phyloP scores from a whole-genome alignment of 805 yeast genomes.

The Metschnikowia koreensis region DNA sequence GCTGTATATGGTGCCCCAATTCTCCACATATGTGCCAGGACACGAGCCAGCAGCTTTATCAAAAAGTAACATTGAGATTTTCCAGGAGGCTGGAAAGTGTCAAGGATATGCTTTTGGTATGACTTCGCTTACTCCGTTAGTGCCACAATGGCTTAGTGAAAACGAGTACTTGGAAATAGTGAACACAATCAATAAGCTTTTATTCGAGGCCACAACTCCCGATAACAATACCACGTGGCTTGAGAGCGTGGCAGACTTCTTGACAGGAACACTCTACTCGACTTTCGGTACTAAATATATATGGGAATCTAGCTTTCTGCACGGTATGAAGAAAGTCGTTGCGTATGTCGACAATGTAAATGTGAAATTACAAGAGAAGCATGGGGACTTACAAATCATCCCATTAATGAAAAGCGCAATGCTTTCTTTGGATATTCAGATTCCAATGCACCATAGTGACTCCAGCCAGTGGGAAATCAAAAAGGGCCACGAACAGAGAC shows the following conservation, averaged over 20 bases:
- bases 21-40: conserved; percentile 57
- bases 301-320: conserved; percentile 7
- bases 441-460: conserved; percentile 31
- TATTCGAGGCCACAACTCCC: conserved; percentile 42
- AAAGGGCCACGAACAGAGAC: neutral
- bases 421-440: conserved; percentile 55
- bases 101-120: conserved; percentile 49
- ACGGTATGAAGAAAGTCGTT: conserved; percentile 30
- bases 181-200: conserved; percentile 38
- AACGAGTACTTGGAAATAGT: conserved; percentile 46
- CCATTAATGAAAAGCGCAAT: conserved; percentile 55
- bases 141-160: conserved; percentile 23
- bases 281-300: conserved; percentile 10
- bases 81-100: conserved; percentile 37
- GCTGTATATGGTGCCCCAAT: conserved; percentile 50
- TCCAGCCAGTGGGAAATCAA: neutral
- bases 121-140: conserved; percentile 49
- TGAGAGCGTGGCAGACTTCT: conserved; percentile 41
- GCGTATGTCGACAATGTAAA: conserved; percentile 31
- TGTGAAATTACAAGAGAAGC: conserved; percentile 18
- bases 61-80: conserved; percentile 17
- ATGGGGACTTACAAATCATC: conserved; percentile 35
- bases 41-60: conserved; percentile 58
- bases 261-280: conserved; percentile 38
- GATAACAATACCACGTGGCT: conserved; percentile 23